Conservation (phyloP, 495 filamentous ascomycete genomes). For the Penicillium antarcticum region DNA sequence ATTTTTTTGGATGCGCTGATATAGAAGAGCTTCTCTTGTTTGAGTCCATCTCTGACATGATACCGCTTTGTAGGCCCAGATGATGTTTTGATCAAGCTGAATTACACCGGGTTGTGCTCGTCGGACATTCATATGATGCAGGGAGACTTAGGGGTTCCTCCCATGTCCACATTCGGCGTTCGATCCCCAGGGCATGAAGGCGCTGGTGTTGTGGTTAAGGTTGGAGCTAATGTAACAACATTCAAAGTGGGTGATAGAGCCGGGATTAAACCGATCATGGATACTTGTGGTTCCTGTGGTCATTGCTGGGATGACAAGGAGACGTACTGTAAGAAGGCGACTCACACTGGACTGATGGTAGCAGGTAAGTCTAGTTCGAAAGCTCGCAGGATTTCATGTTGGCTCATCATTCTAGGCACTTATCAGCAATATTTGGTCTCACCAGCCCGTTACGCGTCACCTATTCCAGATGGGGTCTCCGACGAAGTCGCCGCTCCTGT, state of each 20-base stretch:
- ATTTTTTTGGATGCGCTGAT: background rate
- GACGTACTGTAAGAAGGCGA: constrained; percentile 33
- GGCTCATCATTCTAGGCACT: constrained; percentile 39
- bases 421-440: constrained; percentile 68
- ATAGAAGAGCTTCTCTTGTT: too few relatives aligned
- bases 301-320: constrained; percentile 45
- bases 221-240: constrained; percentile 48
- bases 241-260: constrained; percentile 58
- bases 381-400: too few relatives aligned
- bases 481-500: constrained; percentile 60
- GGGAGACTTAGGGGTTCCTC: constrained; percentile 40
- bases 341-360: constrained; percentile 34
- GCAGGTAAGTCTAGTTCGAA: constrained; percentile 21
- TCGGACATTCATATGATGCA: constrained; percentile 50
- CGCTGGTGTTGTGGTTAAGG: constrained; percentile 52
- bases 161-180: constrained; percentile 45
- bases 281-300: constrained; percentile 50
- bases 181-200: constrained; percentile 56
- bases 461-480: constrained; percentile 58
- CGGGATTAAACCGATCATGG: constrained; percentile 54
- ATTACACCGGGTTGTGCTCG: constrained; percentile 47
- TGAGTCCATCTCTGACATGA: background rate
- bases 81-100: constrained; percentile 45
- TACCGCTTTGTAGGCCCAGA: constrained; percentile 33
- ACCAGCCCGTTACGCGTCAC: constrained; percentile 61